Percentiles rank a stretch among this genome's conserved stretches.
These are phyloP conservation scores for Lodderomyces metapsilosis DNA, from an alignment of 1,139 yeast genomes.

Conservation along the genomic window DNA sequence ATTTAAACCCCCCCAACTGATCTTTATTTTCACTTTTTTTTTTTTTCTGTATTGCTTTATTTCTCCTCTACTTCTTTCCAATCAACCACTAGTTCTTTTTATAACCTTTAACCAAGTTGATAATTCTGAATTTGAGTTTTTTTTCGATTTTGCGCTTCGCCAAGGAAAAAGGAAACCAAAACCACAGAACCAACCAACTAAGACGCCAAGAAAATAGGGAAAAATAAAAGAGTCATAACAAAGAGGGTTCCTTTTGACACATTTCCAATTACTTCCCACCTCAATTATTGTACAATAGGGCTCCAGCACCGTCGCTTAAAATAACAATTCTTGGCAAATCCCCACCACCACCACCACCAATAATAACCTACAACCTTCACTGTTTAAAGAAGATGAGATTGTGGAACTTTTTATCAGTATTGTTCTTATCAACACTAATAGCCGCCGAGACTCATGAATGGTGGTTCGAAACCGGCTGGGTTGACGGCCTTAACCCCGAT, in stretches of 20 bases:
- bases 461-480: constrained; percentile 56
- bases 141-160: constrained; percentile 1
- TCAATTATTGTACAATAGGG: too few species aligned
- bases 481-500: constrained; percentile 61
- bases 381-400: constrained; percentile 7
- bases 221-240: too few species aligned
- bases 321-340: background rate
- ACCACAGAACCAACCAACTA: background rate
- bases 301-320: too few species aligned
- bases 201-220: background rate
- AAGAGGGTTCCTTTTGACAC: too few species aligned
- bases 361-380: too few species aligned
- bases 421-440: constrained; percentile 14
- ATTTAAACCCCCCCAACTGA: background rate
- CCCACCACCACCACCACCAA: background rate
- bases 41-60: too few species aligned
- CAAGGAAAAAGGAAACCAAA: too few species aligned
- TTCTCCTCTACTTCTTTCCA: too few species aligned
- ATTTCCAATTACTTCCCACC: background rate
- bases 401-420: constrained; percentile 5
- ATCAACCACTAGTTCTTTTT: too few species aligned
- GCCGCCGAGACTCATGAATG: constrained; percentile 50
- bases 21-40: constrained; percentile 1
- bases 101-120: too few species aligned
- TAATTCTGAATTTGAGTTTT: too few species aligned